These are phyloP conservation scores for Candida boleticola DNA, from an alignment of 805 yeast genomes.

Conservation along the genomic window DNA sequence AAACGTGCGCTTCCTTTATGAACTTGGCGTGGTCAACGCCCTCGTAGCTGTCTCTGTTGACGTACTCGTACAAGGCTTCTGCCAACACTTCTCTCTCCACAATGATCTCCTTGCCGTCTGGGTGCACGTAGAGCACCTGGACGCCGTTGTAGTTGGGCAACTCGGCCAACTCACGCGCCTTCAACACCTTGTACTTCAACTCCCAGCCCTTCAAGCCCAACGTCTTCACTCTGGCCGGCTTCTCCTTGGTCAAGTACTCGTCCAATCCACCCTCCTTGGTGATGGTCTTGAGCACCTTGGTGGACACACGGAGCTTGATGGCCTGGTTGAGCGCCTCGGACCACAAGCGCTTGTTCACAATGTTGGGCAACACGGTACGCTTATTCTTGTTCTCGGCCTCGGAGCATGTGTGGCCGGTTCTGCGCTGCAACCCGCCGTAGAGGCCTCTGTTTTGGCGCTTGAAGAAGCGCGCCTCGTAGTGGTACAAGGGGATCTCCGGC, in stretches of 20 bases:
- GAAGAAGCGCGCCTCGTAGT: conserved; percentile 69
- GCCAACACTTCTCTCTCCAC: conserved; percentile 68
- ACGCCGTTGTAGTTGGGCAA: conserved; percentile 38
- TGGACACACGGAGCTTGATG: conserved; percentile 61
- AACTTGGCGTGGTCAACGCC: conserved; percentile 48
- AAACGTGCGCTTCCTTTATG: conserved; percentile 40
- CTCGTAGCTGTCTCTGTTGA: conserved; percentile 42
- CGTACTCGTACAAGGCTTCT: conserved; percentile 51
- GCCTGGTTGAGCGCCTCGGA: conserved; percentile 68
- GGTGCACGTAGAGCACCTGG: conserved; percentile 52
- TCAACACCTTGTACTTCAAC: conserved; percentile 71
- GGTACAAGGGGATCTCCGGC: conserved; percentile 27
- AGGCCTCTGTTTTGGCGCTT: conserved; percentile 86
- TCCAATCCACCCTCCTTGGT: conserved; percentile 95
- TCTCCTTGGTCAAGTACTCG: conserved; percentile 80
- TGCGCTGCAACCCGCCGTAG: conserved; percentile 83
- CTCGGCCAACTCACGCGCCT: conserved; percentile 36
- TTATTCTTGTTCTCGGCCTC: conserved; percentile 72
- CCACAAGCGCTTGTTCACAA: conserved; percentile 74
- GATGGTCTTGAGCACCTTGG: conserved; percentile 82
- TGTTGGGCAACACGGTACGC: conserved; percentile 79
- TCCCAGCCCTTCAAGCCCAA: conserved; percentile 93
- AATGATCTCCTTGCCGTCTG: conserved; percentile 44
- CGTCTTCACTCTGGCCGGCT: conserved; percentile 86
- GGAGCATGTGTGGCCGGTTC: conserved; percentile 73